These are phyloP conservation scores for Camelina laxa DNA, from an alignment of 345 rosid species.

Conservation along the genomic window DNA sequence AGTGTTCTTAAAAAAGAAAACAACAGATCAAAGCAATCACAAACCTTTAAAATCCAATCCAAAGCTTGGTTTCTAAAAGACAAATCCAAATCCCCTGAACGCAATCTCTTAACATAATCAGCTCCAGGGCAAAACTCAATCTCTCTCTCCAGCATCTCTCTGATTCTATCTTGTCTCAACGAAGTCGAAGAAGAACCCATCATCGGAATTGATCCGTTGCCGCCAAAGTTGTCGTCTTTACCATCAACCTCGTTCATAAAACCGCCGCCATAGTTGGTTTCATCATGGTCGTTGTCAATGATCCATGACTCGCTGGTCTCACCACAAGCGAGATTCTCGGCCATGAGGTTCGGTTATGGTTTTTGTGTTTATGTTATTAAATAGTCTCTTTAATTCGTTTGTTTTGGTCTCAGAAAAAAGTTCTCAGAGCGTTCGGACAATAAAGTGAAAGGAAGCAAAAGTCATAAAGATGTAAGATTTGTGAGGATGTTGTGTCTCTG, in stretches of 20 bases:
- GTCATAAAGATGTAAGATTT: slow-evolving; percentile 37
- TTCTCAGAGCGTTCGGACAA: slow-evolving; percentile 38
- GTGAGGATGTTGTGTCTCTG: slow-evolving; percentile 29
- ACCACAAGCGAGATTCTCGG: slow-evolving; percentile 57
- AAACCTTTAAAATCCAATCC: slow-evolving; percentile 75
- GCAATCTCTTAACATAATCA: slow-evolving; percentile 62
- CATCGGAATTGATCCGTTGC: slow-evolving; percentile 46
- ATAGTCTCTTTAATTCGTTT: slow-evolving; percentile 26
- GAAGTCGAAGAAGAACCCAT: slow-evolving; percentile 42
- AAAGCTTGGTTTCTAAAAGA: slow-evolving; percentile 61
- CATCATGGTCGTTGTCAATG: slow-evolving; percentile 44
- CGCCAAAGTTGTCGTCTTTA: slow-evolving; percentile 40
- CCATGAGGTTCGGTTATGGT: slow-evolving; percentile 46
- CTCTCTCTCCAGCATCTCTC: slow-evolving; percentile 64
- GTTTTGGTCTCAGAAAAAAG: slow-evolving; percentile 5
- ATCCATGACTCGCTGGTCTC: slow-evolving; percentile 58
- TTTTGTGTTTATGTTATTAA: background rate
- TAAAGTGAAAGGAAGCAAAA: slow-evolving; percentile 34
- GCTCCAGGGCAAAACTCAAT: slow-evolving; percentile 51
- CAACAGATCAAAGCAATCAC: slow-evolving; percentile 23
- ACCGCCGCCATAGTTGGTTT: slow-evolving; percentile 33
- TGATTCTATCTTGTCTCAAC: slow-evolving; percentile 52
- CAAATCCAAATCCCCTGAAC: slow-evolving; percentile 60
- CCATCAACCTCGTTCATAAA: no score
- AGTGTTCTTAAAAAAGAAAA: background rate